phyloP scores from a whole-genome alignment of 768 basidiomycete genomes.

The Sistotremastrum niveocremeum region DNA sequence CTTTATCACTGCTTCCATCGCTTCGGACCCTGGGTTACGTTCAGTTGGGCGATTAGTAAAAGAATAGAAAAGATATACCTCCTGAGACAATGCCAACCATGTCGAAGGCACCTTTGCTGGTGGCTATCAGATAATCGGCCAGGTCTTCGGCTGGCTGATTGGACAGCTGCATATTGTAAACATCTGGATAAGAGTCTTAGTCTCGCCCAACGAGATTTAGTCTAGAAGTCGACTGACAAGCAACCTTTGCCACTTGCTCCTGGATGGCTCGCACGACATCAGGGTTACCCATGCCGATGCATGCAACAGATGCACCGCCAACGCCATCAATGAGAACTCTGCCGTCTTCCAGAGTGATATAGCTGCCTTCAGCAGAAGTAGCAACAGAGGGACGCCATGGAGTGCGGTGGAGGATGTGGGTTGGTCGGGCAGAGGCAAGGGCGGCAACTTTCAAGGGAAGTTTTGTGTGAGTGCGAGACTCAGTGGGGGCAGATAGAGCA shows the following conservation, averaged over 20 bases:
- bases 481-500: no score
- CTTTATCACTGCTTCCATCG: constrained; percentile 81
- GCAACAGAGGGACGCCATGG: constrained; percentile 67
- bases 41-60: not conserved
- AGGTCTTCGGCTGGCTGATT: constrained; percentile 73
- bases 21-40: constrained; percentile 54
- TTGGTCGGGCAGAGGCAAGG: constrained; percentile 5
- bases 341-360: constrained; percentile 61
- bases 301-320: constrained; percentile 77
- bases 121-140: constrained; percentile 49
- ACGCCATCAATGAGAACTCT: constrained; percentile 60
- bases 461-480: no score
- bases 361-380: constrained; percentile 49
- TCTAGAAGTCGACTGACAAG: constrained; percentile 37
- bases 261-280: constrained; percentile 62
- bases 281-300: constrained; percentile 63
- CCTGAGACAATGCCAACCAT: constrained; percentile 61
- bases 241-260: constrained; percentile 63
- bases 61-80: constrained; percentile 27
- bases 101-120: constrained; percentile 62
- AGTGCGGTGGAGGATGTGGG: constrained; percentile 50
- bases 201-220: not conserved
- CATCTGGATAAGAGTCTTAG: constrained; percentile 34
- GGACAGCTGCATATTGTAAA: constrained; percentile 77
- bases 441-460: not conserved